Evolutionary conservation across 164 flowering plant genomes (phyloP).

Genomic region (Vitis amurensis): DNA sequence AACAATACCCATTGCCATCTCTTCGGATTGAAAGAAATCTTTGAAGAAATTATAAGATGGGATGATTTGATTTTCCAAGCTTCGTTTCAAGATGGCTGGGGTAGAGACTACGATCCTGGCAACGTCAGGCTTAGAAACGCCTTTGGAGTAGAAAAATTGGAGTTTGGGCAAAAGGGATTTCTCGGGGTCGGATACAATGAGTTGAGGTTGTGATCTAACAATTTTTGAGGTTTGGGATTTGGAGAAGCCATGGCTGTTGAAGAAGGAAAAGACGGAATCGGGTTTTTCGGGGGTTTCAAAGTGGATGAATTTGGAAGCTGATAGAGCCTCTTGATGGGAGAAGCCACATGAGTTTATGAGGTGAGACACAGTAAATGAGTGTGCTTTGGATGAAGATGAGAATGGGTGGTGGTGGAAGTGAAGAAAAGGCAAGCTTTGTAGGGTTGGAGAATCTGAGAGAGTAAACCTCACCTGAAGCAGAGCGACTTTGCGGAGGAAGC

Average conservation of each 20-base stretch:
- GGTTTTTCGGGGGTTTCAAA: background rate
- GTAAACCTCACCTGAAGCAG: no score
- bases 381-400: no score
- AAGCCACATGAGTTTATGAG: no score
- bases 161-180: slow-evolving; percentile 20
- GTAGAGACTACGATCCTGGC: background rate
- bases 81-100: slow-evolving; percentile 9
- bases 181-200: slow-evolving; percentile 6
- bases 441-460: no score
- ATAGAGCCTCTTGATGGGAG: no score
- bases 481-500: no score
- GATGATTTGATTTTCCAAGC: slow-evolving; percentile 15
- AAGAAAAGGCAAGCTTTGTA: no score
- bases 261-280: background rate
- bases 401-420: no score
- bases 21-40: background rate
- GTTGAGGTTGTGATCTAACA: background rate
- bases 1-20: background rate
- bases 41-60: slow-evolving; percentile 12
- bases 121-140: slow-evolving; percentile 14
- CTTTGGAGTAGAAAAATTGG: slow-evolving; percentile 9
- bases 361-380: no score
- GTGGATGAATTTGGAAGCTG: no score
- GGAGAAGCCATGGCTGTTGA: slow-evolving; percentile 11
- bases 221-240: slow-evolving; percentile 6